Evolutionary conservation across 352 stramenopile genomes (phyloP), one percentile per base, ranked within the genome.

Genomic region (Aphanomyces stellatus): DNA sequence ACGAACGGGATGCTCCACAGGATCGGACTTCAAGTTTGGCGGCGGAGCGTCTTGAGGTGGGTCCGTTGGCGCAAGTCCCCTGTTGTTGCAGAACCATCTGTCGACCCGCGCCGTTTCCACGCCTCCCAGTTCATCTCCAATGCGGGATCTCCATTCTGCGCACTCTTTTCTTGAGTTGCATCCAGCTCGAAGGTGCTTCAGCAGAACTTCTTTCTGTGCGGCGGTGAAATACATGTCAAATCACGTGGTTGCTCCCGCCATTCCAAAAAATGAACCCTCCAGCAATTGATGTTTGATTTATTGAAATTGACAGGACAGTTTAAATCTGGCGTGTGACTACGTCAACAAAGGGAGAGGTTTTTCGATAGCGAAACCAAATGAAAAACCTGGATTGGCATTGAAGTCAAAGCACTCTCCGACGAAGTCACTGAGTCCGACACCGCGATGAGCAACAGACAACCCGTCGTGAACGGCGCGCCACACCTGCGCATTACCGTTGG

Each of bases 121-220:
- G 25, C 30, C 42, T 8, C 42, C 49, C 25, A 57, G 28, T 2
- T 57, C 49, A 4, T 15, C 49, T 7, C 6, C 49, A 30, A 57
- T 57, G 11, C 30, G 7, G 11, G 13, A 19, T 35, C 49, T 22
- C 49, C 49, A 57, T n/a, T 4, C 49, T 17, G 49, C 49, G 49
- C 49, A 57, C 19, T 57, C 49, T 30, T 57, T 57, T n/a, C 30
- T 33, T 57, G 49, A 57, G 30, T 57, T 57, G 25, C 49, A 57
- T 35, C 49, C 49, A 19, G 49, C 49, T 30, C 25, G 30, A 11
- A 57, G 49, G 30, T 57, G 49, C 25, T 37, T 33, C 17, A 57
- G 5, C 27, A 57, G 30, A 22, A 37, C 49, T n/a, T 33, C 49
- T 30, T 37, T 33, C 49, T 57, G 49, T 24, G 49, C 49, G 7